These are phyloP conservation scores for Fragilaria radians DNA, from an alignment of 108 stramenopile genomes.

Conservation along the genomic window DNA sequence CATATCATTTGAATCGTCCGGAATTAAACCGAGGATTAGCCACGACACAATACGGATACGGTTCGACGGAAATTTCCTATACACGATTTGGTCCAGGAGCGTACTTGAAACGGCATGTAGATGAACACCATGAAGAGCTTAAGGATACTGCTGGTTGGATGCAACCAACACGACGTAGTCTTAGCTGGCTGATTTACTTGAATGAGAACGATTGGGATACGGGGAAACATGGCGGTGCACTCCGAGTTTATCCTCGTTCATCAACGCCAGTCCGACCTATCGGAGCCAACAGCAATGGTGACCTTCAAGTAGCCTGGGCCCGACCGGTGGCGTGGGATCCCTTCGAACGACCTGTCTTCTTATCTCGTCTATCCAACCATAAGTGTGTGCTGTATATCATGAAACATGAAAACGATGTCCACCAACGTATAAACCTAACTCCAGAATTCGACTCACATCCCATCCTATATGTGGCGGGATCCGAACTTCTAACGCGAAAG, in stretches of 20 bases:
- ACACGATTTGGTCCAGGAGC: conserved; percentile 60
- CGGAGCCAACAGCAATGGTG: conserved; percentile 32
- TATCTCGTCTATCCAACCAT: conserved; percentile 35
- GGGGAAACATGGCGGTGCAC: conserved; percentile 27
- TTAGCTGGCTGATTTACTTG: conserved; percentile 62
- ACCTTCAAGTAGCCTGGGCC: conserved; percentile 66
- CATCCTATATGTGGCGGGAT: conserved; percentile 37
- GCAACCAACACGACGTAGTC: conserved; percentile 40
- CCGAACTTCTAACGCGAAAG: conserved; percentile 14
- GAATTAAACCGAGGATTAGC: conserved; percentile 12
- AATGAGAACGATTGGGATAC: conserved; percentile 53
- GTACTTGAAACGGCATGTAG: conserved; percentile 48
- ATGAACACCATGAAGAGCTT: conserved; percentile 70
- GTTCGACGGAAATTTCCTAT: conserved; percentile 50
- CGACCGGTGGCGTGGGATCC: conserved; percentile 21
- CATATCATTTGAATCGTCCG: conserved; percentile 39
- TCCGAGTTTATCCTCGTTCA: conserved; percentile 44
- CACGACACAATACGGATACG: conserved; percentile 25
- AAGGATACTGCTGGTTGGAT: conserved; percentile 51
- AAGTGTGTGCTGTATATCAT: conserved; percentile 44
- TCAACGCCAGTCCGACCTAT: conserved; percentile 9
- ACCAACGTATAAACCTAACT: conserved; percentile 20
- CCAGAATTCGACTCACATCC: too few species aligned
- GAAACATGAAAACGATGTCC: neutral
- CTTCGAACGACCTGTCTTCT: conserved; percentile 50